phyloP scores from a whole-genome alignment of 352 stramenopile species.

The Pelagophyceae sp. region DNA sequence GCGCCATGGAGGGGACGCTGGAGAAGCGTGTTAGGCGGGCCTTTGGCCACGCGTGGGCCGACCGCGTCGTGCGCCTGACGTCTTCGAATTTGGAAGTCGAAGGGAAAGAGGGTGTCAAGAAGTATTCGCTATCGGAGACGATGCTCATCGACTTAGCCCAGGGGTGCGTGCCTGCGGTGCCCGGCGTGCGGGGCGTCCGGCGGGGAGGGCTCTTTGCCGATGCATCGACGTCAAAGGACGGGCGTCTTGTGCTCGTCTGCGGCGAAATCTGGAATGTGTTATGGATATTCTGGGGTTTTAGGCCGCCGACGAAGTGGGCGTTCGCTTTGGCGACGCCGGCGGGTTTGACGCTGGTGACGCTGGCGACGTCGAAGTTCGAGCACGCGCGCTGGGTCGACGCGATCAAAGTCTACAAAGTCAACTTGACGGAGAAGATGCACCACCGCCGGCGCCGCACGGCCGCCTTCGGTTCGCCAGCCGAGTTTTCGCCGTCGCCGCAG shows the following conservation, averaged over 20 bases:
- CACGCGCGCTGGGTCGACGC: neutral
- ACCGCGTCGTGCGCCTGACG: neutral
- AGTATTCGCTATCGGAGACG: neutral
- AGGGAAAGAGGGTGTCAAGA: neutral
- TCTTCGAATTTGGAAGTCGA: neutral
- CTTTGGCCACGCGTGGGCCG: neutral
- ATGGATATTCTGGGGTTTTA: no score
- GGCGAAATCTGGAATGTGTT: no score
- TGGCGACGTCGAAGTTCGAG: neutral
- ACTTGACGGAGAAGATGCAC: neutral
- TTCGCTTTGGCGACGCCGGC: neutral
- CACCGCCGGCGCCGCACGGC: neutral
- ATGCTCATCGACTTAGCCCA: neutral
- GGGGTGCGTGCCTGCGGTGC: neutral
- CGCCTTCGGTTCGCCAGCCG: no score
- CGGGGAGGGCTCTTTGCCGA: neutral
- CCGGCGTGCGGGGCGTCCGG: no score
- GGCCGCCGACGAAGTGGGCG: neutral
- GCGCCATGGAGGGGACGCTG: constrained; percentile 3
- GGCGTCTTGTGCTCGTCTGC: no score
- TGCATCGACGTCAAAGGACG: no score
- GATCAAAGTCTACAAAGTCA: neutral
- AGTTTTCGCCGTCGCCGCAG: no score
- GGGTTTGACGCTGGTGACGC: neutral
- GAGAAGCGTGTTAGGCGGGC: constrained; percentile 4